These are phyloP conservation scores for Physcomitrium patens DNA, from an alignment of 225 moss, liverwort and hornwort species.

Conservation along the genomic window DNA sequence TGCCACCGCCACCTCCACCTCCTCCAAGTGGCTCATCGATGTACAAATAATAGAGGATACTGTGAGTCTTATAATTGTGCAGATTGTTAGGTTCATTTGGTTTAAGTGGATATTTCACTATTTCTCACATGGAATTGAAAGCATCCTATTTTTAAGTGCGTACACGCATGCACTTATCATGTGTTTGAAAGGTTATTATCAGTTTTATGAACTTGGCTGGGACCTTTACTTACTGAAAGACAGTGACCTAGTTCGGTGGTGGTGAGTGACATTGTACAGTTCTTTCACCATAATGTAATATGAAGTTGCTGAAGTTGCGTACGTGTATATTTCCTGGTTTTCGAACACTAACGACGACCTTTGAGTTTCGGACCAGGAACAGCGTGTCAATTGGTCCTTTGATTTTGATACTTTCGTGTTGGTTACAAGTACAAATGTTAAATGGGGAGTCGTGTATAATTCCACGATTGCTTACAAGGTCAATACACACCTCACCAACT, in stretches of 20 bases:
- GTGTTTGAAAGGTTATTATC: conserved; percentile 20
- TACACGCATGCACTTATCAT: conserved; percentile 27
- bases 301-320: not conserved
- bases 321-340: too few relatives aligned
- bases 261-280: conserved; percentile 23
- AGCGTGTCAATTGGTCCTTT: not conserved
- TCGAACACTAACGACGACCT: too few relatives aligned
- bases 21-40: conserved; percentile 64
- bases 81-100: conserved; percentile 54
- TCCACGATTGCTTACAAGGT: too few relatives aligned
- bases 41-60: conserved; percentile 70
- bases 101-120: conserved; percentile 47
- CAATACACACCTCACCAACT: too few relatives aligned
- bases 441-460: too few relatives aligned
- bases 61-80: conserved; percentile 39
- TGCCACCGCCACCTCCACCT: conserved; percentile 67
- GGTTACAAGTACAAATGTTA: too few relatives aligned
- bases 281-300: conserved; percentile 29
- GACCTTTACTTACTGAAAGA: conserved; percentile 34
- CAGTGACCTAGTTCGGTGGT: conserved; percentile 8
- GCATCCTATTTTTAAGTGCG: conserved; percentile 29
- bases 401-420: not conserved
- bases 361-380: too few relatives aligned
- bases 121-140: conserved; percentile 41
- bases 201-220: conserved; percentile 12